Conservation (phyloP, 116 monocot genomes). For the Trichopus zeylanicus region DNA sequence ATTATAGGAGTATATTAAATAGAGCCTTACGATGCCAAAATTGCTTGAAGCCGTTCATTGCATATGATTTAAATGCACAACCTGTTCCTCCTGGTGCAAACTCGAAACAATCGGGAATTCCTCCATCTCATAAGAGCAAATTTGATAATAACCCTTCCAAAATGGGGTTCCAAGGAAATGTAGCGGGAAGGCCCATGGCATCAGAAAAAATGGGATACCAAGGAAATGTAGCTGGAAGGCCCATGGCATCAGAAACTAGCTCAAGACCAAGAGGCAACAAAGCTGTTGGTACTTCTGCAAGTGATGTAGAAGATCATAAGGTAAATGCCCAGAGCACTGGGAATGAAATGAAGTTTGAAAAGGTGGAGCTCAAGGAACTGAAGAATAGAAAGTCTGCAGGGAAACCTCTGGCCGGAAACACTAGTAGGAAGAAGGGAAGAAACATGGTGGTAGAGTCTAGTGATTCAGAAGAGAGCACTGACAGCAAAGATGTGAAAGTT, state of each 20-base stretch:
- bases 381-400: conserved; percentile 5
- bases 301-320: conserved; percentile 9
- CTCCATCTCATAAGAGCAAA: no score
- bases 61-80: conserved; percentile 48
- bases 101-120: conserved; percentile 1
- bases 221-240: conserved; percentile 8
- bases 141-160: no score
- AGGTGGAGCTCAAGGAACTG: conserved; percentile 13
- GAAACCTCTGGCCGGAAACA: conserved; percentile 16
- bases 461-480: conserved; percentile 27
- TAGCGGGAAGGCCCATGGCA: conserved; percentile 8
- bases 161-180: conserved; percentile 18
- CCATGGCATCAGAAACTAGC: neutral
- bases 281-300: conserved; percentile 2
- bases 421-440: conserved; percentile 24
- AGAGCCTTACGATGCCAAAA: conserved; percentile 48
- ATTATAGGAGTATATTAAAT: conserved; percentile 36
- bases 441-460: conserved; percentile 27
- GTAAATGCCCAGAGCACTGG: conserved; percentile 8
- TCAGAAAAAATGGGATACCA: conserved; percentile 16
- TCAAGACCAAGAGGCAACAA: conserved; percentile 6
- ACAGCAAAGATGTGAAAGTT: conserved; percentile 19
- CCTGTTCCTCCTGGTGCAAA: conserved; percentile 10
- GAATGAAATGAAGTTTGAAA: conserved; percentile 36
- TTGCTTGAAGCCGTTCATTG: conserved; percentile 47